A percentile compares a stretch with the other conserved stretches of the same genome.
Conservation (phyloP, 257 asterid species). For the Gentiana macrophylla region DNA sequence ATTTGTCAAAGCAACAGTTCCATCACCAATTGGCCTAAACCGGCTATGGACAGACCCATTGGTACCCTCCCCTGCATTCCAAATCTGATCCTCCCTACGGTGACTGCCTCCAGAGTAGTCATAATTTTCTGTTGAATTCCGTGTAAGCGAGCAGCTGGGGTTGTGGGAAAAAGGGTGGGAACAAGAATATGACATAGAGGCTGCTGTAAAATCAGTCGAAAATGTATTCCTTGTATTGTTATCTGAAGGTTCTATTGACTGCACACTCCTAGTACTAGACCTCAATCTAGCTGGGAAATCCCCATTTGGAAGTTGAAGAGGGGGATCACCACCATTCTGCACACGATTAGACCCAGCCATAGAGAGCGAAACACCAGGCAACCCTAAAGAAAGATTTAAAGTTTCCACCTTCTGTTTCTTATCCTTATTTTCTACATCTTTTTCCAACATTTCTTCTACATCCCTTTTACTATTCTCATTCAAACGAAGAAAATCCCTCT, state of each 20-base stretch:
- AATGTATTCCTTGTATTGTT: constrained; percentile 54
- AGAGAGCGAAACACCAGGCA: constrained; percentile 67
- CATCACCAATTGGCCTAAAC: constrained; percentile 83
- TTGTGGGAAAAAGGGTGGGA: constrained; percentile 77
- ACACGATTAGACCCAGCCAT: constrained; percentile 64
- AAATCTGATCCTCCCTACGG: constrained; percentile 60
- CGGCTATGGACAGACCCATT: constrained; percentile 87
- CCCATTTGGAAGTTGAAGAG: constrained; percentile 34
- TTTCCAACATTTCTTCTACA: constrained; percentile 39
- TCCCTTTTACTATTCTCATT: constrained; percentile 51
- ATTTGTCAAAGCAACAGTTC: constrained; percentile 50
- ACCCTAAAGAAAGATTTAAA: constrained; percentile 69
- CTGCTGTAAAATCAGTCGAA: constrained; percentile 79
- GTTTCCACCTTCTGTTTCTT: constrained; percentile 79
- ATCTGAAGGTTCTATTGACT: constrained; percentile 53
- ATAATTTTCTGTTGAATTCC: constrained; percentile 58
- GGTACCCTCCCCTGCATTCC: constrained; percentile 95
- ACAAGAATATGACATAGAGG: constrained; percentile 58
- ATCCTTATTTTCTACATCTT: constrained; percentile 38
- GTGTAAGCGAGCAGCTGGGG: constrained; percentile 81
- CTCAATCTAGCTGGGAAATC: constrained; percentile 48
- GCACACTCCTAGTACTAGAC: constrained; percentile 50
- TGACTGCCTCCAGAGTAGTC: constrained; percentile 57
- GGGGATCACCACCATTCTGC: constrained; percentile 40
- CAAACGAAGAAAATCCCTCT: constrained; percentile 77